Percentiles rank a stretch among this genome's conserved stretches.
Evolutionary conservation across 192 early-diverging fungal species (phyloP).

Genomic region (Jimgerdemannia flammicorona): DNA sequence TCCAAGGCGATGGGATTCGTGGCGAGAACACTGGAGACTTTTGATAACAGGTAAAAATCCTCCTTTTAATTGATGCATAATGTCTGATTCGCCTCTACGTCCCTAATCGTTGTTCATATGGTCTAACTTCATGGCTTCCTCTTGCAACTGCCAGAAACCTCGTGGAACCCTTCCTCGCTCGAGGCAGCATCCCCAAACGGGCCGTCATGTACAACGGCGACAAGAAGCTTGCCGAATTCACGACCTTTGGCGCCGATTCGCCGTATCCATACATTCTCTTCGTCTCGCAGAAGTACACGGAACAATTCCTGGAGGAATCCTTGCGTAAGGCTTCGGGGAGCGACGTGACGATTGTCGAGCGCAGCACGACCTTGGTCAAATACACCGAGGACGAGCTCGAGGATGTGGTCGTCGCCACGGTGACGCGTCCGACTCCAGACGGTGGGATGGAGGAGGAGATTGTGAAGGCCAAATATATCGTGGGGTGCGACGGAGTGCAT

Average conservation of each 20-base stretch:
- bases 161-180: not conserved
- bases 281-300: not conserved
- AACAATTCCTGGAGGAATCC: not conserved
- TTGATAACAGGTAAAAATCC: not conserved
- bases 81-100: too few species aligned
- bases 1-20: not conserved
- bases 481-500: constrained; percentile 31
- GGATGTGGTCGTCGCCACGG: not conserved
- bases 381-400: not conserved
- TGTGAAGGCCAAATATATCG: constrained; percentile 13
- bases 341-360: not conserved
- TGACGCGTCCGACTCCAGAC: not conserved
- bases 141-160: not conserved
- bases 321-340: not conserved
- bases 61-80: too few species aligned
- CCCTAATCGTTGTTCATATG: too few species aligned
- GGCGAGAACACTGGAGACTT: not conserved
- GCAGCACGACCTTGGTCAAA: not conserved
- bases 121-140: too few species aligned
- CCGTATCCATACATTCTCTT: not conserved
- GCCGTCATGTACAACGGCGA: not conserved
- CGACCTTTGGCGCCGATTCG: not conserved
- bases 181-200: not conserved
- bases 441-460: not conserved
- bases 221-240: not conserved